Conservation (phyloP, 345 rosid species). For the Ceriops decandra region DNA sequence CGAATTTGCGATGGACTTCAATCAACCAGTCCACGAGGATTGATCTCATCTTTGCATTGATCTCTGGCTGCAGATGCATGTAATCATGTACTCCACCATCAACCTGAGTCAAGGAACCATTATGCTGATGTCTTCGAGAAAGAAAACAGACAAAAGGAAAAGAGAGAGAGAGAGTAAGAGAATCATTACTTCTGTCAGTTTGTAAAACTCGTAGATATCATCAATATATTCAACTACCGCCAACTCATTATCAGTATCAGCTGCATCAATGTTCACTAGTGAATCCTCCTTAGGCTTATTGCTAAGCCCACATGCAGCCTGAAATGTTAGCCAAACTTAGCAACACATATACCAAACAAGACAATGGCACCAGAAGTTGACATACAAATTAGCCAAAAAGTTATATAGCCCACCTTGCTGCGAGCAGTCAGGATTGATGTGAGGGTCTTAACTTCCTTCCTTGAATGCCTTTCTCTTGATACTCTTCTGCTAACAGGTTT, state of each 20-base stretch:
- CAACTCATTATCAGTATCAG: conserved; percentile 57
- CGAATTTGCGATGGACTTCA: conserved; percentile 80
- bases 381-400: not conserved
- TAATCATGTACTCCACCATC: conserved; percentile 56
- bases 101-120: conserved; percentile 28
- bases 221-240: conserved; percentile 87
- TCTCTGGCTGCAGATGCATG: conserved; percentile 66
- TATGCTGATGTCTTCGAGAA: not conserved
- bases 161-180: not conserved
- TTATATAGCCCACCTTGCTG: conserved; percentile 53
- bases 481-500: conserved; percentile 32
- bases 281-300: conserved; percentile 31
- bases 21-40: conserved; percentile 83
- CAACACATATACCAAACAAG: not conserved
- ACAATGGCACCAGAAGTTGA: not conserved
- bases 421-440: conserved; percentile 63
- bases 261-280: conserved; percentile 55
- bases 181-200: conserved; percentile 48
- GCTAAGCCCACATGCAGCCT: conserved; percentile 57
- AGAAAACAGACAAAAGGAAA: not conserved
- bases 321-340: not conserved
- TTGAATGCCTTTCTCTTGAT: conserved; percentile 22
- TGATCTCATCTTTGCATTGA: conserved; percentile 79
- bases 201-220: conserved; percentile 80
- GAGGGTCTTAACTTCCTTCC: conserved; percentile 48